Evolutionary conservation across 2,329 filamentous ascomycete species (phyloP), one percentile per base, ranked within the genome.

Genomic region (Rutstroemia sydowiana): DNA sequence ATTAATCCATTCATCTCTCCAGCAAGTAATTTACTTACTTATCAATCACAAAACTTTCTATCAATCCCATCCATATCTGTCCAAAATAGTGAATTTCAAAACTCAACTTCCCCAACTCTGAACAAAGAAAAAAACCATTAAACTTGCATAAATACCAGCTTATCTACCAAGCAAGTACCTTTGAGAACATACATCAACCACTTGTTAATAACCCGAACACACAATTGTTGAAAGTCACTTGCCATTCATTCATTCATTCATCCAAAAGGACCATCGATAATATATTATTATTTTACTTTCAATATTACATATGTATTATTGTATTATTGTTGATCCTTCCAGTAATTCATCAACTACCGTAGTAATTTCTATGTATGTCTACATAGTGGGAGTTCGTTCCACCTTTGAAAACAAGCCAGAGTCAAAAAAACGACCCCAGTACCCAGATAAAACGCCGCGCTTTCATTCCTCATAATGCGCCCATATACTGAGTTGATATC

Each of bases 391-490:
- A 10, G 18, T 16, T 21, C n/a, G 13, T 21, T 41, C 21, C 21
- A 28, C 30, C 20, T 13, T 44, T n/a, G 26, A 50, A 42, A 49
- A 42, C 9, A 44, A 44, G n/a, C n/a, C n/a, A n/a, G 16, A 48
- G 39, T 31, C 13, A 42, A 42, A 42, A 39, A 32, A 21, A 23
- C 31, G 21, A 8, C 37, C 41, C 11, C 28, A 16, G 36, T 31
- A 36, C 20, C 16, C 28, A 45, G 34, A 36, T 43, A 9, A n/a
- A 60, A 59, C 57, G 54, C 59, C 57, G 53, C 59, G 59, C 57
- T 57, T 30, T 55, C 50, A 57, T 41, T 58, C 31, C 43, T 50
- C 48, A 51, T 58, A 55, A 57, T 58, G 57, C 57, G 57, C 54
- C 53, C 49, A 56, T 57, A 49, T 47, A 37, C 28, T 23, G 32